Evolutionary conservation across 75 land plant genomes (phyloP), one percentile per base, ranked within the genome.

Genomic region (Cupressus sempervirens): DNA sequence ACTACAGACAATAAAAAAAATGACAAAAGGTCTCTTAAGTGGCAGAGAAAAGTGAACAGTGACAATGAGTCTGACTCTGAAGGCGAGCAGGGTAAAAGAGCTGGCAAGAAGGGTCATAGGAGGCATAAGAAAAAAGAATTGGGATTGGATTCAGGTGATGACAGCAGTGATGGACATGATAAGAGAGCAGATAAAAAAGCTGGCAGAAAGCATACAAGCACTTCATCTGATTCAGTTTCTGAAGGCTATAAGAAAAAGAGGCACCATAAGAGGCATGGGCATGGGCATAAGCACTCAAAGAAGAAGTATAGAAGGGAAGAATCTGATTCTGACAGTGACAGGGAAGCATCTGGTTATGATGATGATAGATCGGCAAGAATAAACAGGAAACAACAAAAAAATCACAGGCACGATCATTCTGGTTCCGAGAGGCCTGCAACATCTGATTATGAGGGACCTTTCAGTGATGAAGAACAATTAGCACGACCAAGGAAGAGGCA

Each of bases 241-340:
- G 87, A 88, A 29, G 87, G 86, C 30, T 84, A 82, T 67, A 82
- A 76, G 85, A 92, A 83, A 80, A 90, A 74, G 85, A 93, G 41
- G 82, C 81, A 90, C 32, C 86, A 46, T 30, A 52, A 38, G 34
- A 52, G 26, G 62, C 18, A 82, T 12, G 30, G 26, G 62, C 18
- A 82, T 12, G 30, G 48, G 23, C 79, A 72, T 84, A 53, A 56
- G 35, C 45, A 54, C 36, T 76, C 83, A 80, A 82, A 80, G 46
- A 82, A 80, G 46, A 52, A 10, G 85, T 84, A 62, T 84, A 58
- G 40, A 84, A 84, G 29, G 46, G 74, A 30, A 84, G 76, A n/a
- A 50, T 84, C 12, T 54, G 83, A 81, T 81, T 1, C 48, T 52
- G 38, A 53, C 80, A 54, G 68, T 75, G 87, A 85, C 76, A 74